These are phyloP conservation scores for Lentithecium fluviatile DNA, from an alignment of 495 filamentous ascomycete species.

Conservation along the genomic window DNA sequence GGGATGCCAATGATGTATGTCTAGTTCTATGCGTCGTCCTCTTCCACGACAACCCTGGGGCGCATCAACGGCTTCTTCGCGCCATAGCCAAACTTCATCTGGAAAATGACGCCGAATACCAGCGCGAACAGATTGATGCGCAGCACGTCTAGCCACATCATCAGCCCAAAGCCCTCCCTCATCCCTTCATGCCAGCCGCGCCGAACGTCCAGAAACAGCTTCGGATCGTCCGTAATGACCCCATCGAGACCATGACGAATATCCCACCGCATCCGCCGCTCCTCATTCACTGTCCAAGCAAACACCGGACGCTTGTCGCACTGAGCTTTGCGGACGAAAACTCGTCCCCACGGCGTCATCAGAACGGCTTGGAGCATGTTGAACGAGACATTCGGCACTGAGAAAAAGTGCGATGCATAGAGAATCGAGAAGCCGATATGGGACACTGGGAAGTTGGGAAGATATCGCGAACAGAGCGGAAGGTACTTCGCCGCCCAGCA, in stretches of 20 bases:
- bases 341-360: conserved; percentile 59
- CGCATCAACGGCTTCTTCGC: conserved; percentile 12
- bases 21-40: neutral
- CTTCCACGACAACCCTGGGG: conserved; percentile 1
- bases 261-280: conserved; percentile 70
- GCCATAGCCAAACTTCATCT: conserved; percentile 24
- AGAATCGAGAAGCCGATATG: conserved; percentile 70
- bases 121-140: conserved; percentile 34
- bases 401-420: conserved; percentile 69
- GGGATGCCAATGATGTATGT: neutral
- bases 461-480: conserved; percentile 55
- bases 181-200: conserved; percentile 37
- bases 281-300: conserved; percentile 83
- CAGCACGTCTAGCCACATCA: conserved; percentile 29
- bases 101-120: conserved; percentile 28
- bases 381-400: conserved; percentile 62
- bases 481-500: conserved; percentile 73
- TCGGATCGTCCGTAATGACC: conserved; percentile 58
- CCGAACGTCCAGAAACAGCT: conserved; percentile 50
- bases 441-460: conserved; percentile 65
- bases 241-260: conserved; percentile 55
- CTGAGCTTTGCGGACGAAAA: conserved; percentile 62
- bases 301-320: conserved; percentile 58
- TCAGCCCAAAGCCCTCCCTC: conserved; percentile 20
- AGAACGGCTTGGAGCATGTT: conserved; percentile 69